Evolutionary conservation across 1,284 basidiomycete species (phyloP), one percentile per base, ranked within the genome.

Genomic region (Earliella scabrosa): DNA sequence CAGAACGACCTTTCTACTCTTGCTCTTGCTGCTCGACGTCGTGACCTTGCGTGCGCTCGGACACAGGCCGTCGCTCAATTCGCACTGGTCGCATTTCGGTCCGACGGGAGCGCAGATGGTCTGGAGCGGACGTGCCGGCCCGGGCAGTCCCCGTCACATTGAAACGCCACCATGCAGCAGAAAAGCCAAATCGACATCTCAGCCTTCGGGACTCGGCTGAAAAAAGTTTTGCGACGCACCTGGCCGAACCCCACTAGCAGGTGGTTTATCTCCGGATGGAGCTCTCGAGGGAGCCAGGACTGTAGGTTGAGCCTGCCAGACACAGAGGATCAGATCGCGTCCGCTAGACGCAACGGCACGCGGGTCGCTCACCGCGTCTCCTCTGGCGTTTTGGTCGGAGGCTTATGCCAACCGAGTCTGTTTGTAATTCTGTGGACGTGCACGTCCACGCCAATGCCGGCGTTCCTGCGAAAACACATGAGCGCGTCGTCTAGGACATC

Each of bases 381-480:
- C 71, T 98, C 96, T 0, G 97, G 92, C 2, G 80, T 90, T 64
- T 88, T 93, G 0, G 95, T 97, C 4, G 85, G 84, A 2, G 82
- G 85, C 51, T 85, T 83, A 71, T 97, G 94, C 97, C 97, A 98
- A 21, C 91, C 88, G 0, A 98, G 74, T 18, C 95, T 81, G 66
- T 98, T 97, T 13, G 95, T 94, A 54, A 98, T 96, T 1, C 97
- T 80, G 65, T 98, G 95, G 1, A 99, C 97, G 68, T 99, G 95
- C 0, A 94, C 90, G 66, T 98, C 97, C 0, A 98, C 96, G 0
- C 97, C 97, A 35, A 99, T 97, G 0, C 96, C 97, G n/a, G 84
- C 80, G 65, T 97, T 96, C 44, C 93, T 93, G 63, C 18, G 21
- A 44, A 27, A 4, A 16, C 13, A 23, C 34, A 31, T 45, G 46